phyloP scores from a whole-genome alignment of 2,329 filamentous ascomycete species.

The Paradendryphiella salina region DNA sequence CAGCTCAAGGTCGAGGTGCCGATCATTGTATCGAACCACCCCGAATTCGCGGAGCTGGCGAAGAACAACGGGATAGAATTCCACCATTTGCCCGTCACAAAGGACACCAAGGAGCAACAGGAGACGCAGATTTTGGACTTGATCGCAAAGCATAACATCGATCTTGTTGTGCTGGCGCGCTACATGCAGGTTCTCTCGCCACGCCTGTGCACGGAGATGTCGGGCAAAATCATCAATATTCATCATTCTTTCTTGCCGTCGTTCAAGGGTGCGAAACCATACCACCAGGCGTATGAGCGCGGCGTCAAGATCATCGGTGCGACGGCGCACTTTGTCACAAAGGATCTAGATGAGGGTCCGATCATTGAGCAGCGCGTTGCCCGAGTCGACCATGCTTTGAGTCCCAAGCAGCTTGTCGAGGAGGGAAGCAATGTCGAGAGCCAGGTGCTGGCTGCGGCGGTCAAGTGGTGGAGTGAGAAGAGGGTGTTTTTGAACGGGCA shows the following conservation, averaged over 20 bases:
- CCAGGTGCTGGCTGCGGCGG: conserved; percentile 77
- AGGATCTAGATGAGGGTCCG: conserved; percentile 81
- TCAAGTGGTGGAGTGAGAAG: conserved; percentile 81
- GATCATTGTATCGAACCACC: conserved; percentile 80
- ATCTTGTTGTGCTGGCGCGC: conserved; percentile 77
- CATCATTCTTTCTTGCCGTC: conserved; percentile 84
- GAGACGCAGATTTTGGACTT: conserved; percentile 72
- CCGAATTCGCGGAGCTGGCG: conserved; percentile 70
- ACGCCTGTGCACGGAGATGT: conserved; percentile 74
- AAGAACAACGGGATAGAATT: conserved; percentile 76
- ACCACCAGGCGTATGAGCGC: conserved; percentile 83
- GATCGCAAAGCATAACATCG: conserved; percentile 68
- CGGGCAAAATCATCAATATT: conserved; percentile 87
- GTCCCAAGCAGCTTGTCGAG: conserved; percentile 73
- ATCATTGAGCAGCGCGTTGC: conserved; percentile 85
- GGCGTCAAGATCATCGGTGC: conserved; percentile 89
- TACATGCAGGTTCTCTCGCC: conserved; percentile 89
- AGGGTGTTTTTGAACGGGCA: conserved; percentile 75
- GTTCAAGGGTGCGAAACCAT: conserved; percentile 87
- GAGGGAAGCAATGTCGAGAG: conserved; percentile 84
- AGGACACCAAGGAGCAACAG: conserved; percentile 75
- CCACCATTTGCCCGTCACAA: conserved; percentile 77
- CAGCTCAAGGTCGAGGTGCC: conserved; percentile 77
- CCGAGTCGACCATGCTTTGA: conserved; percentile 75
- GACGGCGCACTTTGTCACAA: conserved; percentile 83